Evolutionary conservation across 2,329 filamentous ascomycete genomes (phyloP), one percentile per base, ranked within the genome.

Genomic region (Aspergillus persii): DNA sequence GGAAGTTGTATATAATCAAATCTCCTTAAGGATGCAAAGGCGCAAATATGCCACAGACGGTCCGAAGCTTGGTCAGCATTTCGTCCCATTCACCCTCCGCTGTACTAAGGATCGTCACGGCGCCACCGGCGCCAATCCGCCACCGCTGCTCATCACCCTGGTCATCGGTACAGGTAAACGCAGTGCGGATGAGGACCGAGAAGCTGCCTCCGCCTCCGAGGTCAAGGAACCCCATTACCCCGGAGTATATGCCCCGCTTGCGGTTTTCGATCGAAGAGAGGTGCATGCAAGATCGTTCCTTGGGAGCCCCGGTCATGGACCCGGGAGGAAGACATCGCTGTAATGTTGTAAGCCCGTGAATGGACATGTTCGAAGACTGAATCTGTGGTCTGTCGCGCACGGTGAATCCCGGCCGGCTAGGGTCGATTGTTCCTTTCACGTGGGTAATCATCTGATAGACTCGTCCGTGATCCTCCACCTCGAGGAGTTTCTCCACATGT

Each of bases 231-330:
- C 94, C 94, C 53, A 97, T 84, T 1, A 96, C 90, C 23, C 95
- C 92, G 6, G 91, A 91, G 76, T 97, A 97, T 53, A 97, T 76
- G 33, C 91, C 88, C 54, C 94, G 81, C 58, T 79, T 76, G 3
- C 80, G 72, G 18, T 76, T 77, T 75, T 96, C 93, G 47, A 96
- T 82, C 3, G 81, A 77, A 60, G 83, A 81, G 23, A 98, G 80
- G 50, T 97, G 84, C 79, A 96, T 89, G 73, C 94, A 97, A 63
- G 90, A 94, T 51, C 94, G 85, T 76, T 94, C 93, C 80, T 98
- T 98, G 0, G 94, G 95, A 0, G 94, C 94, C 6, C 95, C 95
- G 2, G 94, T 98, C 95, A 98, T 98, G 68, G 90, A 94, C 0
- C 95, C 94, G 0, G 95, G 92, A 0, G 95, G 94, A 0, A 98